These are phyloP conservation scores for Zasmidium angulare DNA, from an alignment of 2,329 filamentous ascomycete species.

Conservation along the genomic window DNA sequence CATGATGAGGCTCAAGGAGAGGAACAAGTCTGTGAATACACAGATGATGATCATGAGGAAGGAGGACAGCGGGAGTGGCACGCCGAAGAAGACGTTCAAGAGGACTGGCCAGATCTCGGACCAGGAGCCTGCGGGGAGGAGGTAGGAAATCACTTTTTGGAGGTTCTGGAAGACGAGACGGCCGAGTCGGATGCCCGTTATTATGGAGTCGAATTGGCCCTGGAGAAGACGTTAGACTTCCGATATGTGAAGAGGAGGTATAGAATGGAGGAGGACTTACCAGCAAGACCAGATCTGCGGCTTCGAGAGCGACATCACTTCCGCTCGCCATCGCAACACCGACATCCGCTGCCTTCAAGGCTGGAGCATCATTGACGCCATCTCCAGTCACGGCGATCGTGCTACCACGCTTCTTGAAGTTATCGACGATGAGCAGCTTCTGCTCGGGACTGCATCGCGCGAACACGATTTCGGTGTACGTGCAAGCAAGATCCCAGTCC, in stretches of 20 bases:
- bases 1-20: background rate
- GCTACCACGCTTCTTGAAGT: constrained; percentile 41
- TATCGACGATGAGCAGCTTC: constrained; percentile 50
- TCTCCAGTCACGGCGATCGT: constrained; percentile 47
- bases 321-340: constrained; percentile 49
- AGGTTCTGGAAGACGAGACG: background rate
- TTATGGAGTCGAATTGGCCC: background rate
- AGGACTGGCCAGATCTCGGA: background rate
- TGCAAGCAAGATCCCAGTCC: constrained; percentile 22
- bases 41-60: background rate
- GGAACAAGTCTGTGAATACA: background rate
- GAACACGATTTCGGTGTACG: constrained; percentile 39
- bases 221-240: background rate
- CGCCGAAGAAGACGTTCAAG: background rate
- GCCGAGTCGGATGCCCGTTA: background rate
- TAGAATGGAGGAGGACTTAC: background rate
- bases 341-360: constrained; percentile 46
- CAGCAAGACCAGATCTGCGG: constrained; percentile 43
- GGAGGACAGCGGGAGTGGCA: background rate
- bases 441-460: constrained; percentile 48
- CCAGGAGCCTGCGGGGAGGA: background rate
- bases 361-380: constrained; percentile 47
- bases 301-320: constrained; percentile 46
- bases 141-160: background rate
- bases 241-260: background rate